phyloP scores from a whole-genome alignment of 1,284 basidiomycete genomes.

The Polyporus tsugae region DNA sequence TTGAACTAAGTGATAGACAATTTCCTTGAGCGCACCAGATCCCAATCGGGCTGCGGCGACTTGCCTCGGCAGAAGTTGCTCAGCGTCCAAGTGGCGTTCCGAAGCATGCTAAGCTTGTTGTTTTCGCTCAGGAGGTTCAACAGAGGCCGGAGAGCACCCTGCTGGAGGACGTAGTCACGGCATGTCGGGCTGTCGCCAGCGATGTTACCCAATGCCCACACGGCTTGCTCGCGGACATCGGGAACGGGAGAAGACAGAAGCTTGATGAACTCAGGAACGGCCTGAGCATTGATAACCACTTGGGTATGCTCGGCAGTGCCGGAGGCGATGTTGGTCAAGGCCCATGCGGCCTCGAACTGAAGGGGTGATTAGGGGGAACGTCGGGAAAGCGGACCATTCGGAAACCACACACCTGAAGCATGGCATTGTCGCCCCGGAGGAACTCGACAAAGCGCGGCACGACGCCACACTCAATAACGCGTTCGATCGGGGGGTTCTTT shows the following conservation, averaged over 20 bases:
- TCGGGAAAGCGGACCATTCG: constrained; percentile 7
- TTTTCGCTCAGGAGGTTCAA: constrained; percentile 81
- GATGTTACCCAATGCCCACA: constrained; percentile 97
- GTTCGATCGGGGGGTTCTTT: constrained; percentile 99
- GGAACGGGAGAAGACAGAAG: constrained; percentile 87
- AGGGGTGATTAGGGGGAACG: constrained; percentile 25
- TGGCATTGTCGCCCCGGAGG: constrained; percentile 86
- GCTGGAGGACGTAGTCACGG: constrained; percentile 88
- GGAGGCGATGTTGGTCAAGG: constrained; percentile 99
- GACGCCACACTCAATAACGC: constrained; percentile 97
- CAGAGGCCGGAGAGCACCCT: constrained; percentile 79
- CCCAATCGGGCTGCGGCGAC: constrained; percentile 96
- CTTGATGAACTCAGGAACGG: constrained; percentile 98
- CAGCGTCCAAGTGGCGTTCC: constrained; percentile 98
- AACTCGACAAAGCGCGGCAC: constrained; percentile 98
- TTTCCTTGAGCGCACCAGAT: constrained; percentile 64
- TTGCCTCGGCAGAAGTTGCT: constrained; percentile 99
- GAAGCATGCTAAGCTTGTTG: constrained; percentile 96
- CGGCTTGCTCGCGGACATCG: constrained; percentile 96
- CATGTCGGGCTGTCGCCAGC: constrained; percentile 95
- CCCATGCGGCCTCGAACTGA: constrained; percentile 99
- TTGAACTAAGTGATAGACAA: constrained; percentile 9
- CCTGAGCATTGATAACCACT: constrained; percentile 94
- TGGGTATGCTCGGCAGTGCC: constrained; percentile 99
- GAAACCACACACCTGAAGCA: constrained; percentile 84